phyloP scores from a whole-genome alignment of 371 early-diverging fungal species.

The Mortierella sp. region DNA sequence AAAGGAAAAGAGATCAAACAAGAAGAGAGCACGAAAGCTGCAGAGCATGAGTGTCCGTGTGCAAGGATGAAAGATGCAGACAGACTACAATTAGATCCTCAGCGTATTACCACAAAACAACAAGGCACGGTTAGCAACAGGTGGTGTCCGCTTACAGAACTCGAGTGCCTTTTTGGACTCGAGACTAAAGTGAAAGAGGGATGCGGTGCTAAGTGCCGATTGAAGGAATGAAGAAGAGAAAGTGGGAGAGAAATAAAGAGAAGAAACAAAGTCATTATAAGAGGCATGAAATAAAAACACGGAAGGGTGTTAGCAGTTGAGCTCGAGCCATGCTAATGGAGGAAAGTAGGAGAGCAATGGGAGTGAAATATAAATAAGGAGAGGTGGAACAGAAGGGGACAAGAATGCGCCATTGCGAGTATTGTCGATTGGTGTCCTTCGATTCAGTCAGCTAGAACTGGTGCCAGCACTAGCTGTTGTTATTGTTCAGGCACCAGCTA shows the following conservation, averaged over 20 bases:
- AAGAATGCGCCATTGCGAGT: background rate
- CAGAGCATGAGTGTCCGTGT: background rate
- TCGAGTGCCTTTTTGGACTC: background rate
- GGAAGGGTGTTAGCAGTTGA: background rate
- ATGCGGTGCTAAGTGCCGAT: too few relatives aligned
- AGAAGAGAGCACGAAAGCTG: background rate
- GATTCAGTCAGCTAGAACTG: background rate
- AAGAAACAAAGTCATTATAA: background rate
- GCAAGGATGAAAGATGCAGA: background rate
- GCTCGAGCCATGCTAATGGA: background rate
- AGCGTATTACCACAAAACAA: background rate
- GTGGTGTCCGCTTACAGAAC: background rate
- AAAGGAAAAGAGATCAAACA: conserved; percentile 7
- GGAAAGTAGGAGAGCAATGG: background rate
- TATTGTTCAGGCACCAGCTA: too few relatives aligned
- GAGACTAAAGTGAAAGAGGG: background rate
- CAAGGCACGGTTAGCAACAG: background rate
- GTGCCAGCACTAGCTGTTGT: too few relatives aligned
- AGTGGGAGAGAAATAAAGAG: background rate
- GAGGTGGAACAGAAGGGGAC: background rate
- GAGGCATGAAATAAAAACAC: background rate
- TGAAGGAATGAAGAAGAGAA: background rate
- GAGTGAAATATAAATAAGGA: background rate
- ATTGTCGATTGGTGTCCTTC: background rate
- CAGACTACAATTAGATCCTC: background rate